phyloP scores from a whole-genome alignment of 495 filamentous ascomycete species.

The Penicillium canariense region DNA sequence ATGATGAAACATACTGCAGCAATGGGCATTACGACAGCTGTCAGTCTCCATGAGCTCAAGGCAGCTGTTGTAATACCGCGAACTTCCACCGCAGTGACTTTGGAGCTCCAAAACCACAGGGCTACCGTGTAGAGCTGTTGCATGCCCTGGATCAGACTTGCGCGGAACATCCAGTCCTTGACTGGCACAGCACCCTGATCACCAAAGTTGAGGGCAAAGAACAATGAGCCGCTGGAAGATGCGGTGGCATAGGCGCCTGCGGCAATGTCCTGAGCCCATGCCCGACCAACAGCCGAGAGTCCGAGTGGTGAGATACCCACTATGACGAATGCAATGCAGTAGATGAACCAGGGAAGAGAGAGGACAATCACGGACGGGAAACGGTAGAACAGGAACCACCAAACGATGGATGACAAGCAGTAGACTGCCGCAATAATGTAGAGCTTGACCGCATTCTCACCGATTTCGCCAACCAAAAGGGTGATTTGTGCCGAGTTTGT shows the following conservation, averaged over 20 bases:
- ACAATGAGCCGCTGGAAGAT: slow-evolving; percentile 49
- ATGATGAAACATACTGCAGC: slow-evolving; percentile 41
- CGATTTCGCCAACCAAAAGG: slow-evolving; percentile 65
- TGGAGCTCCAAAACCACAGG: slow-evolving; percentile 53
- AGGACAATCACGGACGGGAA: slow-evolving; percentile 61
- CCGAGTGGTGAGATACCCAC: slow-evolving; percentile 61
- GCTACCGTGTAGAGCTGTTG: slow-evolving; percentile 51
- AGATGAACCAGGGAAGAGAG: slow-evolving; percentile 60
- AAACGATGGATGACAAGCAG: slow-evolving; percentile 56
- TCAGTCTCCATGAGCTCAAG: slow-evolving; percentile 48
- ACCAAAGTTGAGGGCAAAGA: slow-evolving; percentile 53
- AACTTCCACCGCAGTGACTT: slow-evolving; percentile 35
- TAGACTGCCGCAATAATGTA: slow-evolving; percentile 68
- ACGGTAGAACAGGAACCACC: slow-evolving; percentile 64
- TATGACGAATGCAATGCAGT: slow-evolving; percentile 63
- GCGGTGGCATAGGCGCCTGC: slow-evolving; percentile 47
- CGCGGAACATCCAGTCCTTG: slow-evolving; percentile 52
- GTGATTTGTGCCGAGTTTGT: slow-evolving; percentile 74
- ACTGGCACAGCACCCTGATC: slow-evolving; percentile 49
- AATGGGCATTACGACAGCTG: slow-evolving; percentile 44
- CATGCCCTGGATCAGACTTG: slow-evolving; percentile 50
- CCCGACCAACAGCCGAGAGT: slow-evolving; percentile 38
- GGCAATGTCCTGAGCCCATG: slow-evolving; percentile 50
- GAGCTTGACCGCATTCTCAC: slow-evolving; percentile 59
- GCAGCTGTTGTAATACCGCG: slow-evolving; percentile 37